Base-by-base conservation (phyloP, 2,329 filamentous ascomycete species). In the Alternaria rosae region DNA sequence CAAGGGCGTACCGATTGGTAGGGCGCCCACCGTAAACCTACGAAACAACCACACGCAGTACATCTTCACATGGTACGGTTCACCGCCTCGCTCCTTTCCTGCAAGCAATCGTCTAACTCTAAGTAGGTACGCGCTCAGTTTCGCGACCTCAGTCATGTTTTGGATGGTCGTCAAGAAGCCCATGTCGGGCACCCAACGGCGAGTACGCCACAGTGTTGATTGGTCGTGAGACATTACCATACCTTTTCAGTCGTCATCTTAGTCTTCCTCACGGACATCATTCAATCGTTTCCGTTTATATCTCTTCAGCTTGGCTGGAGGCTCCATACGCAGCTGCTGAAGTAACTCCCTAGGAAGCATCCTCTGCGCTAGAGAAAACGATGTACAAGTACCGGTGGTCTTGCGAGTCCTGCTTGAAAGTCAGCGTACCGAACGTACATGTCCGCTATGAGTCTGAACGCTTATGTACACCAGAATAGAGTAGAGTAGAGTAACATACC, bases 1-100 rank as follows among this genome's bases (percentile, higher is more conserved):
- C 13, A 91, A 91, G 72, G 95, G 95, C 26, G 90, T 97, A 62
- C 95, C 95, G 2, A 94, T 97, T 76, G 95, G 94, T 13, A 87
- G 94, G 76, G 83, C 92, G 7, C 87, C 95, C 5, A 93, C 97
- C 81, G 94, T 99, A 63, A 97, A 96, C 78, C 83, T 99, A 76
- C 88, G 93, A 78, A 99, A 99, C 78, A 98, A 97, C 81, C 95
- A 99, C 81, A 89, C 92, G 67, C 95, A 98, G 84, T 99, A 99
- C 81, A 99, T 99, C 70, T 95, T 97, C 80, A 99, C 95, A 69
- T 99, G 95, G 95, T 98, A 88, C 76, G 89, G 54, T 30, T 38
- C 32, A 38, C 17, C 28, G 15, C 41, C 38, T 32, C 57, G 35
- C 41, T 26, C 38, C 42, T 20, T 32, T 38, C 30, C 3, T 23